Base-by-base conservation (phyloP, 352 stramenopile genomes). In the Phytophthora sp. region DNA sequence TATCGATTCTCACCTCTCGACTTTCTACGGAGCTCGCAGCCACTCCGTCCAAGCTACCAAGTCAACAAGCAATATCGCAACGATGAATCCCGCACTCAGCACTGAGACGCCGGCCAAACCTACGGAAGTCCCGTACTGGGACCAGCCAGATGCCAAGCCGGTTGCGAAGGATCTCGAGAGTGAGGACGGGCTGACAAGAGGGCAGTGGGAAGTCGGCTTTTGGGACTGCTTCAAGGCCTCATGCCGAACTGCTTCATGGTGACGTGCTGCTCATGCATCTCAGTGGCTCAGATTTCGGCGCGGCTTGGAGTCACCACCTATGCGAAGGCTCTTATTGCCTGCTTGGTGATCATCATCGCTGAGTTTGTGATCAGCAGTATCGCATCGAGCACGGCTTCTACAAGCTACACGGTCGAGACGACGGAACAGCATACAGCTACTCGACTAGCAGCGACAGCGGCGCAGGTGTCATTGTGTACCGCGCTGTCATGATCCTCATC, bases 221-320 rank as follows among this genome's bases (percentile, higher is more conserved):
- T 89, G 69, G 45, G 72, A 67, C 44, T 88, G 79, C 55, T 74
- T 76, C 48, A 60, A 60, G 10, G 43, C 28, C 62, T 72, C 26
- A 64, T 81, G 46, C 76, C 78, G 30, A 88, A 88, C 64, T 66
- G 60, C 26, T 54, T 79, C 49, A 78, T 82, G 71, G 57, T 65
- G 13, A 74, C 52, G 42, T 77, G 55, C 58, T 84, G 74, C 50
- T 65, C 78, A 20, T 88, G 78, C 45, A 21, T 88, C n/a, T 74
- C 73, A 5, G 24, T 82, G 21, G 73, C 79, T 4, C 76, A 88
- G 46, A 74, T 79, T 35, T 54, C 63, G 5, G 27, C 64, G 1
- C 62, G 76, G 1, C 63, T 88, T 9, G 75, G 72, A 7, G 51
- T 82, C 17, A 66, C 64, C 21, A 56, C 64, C 21, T 83, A 69